Base-by-base conservation (phyloP, 2,329 filamentous ascomycete genomes). In the Trichoderma arundinaceum region DNA sequence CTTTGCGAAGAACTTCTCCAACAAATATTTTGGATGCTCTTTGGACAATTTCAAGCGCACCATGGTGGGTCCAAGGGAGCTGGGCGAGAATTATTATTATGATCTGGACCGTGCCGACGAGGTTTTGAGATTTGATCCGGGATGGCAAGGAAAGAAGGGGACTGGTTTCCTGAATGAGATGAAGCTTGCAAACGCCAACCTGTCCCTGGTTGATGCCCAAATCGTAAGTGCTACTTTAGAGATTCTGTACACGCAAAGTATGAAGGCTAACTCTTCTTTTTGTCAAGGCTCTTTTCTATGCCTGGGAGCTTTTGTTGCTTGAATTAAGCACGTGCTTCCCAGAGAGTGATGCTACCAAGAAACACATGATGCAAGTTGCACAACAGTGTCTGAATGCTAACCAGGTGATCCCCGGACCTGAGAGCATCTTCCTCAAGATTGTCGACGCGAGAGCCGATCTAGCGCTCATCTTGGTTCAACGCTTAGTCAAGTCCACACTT, bases 141-240 rank as follows among this genome's bases (percentile, higher is more conserved):
- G 89, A 44, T 99, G 95, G 95, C 81, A 81, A 61, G 90, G 90
- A 49, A 83, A 81, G 69, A 84, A 81, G 70, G 84, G 87, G 63
- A 86, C 90, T 72, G 94, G 94, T 0, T 96, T 96, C 78, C 85
- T 86, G 68, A 85, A 86, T 56, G 95, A 99, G 75, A 90, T 99
- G 78, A 86, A 89, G 72, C 88, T 88, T 67, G 95, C 94, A 48
- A 99, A 99, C 76, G 81, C 90, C 68, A 98, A 99, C 76, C 77
- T 99, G 60, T 96, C 94, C 28, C 82, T 97, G 39, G 92, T 99
- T 39, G 93, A 98, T 76, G 92, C 94, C 28, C 93, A 99, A 80
- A 89, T 95, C 69, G 89, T 92, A 82, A 79, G 89, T 66, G 33
- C 32, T 57, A 6, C 5, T 35, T 12, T 12, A 54, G 15, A 3